Base-by-base conservation (phyloP, 768 basidiomycete genomes). In the Boletus tomentosulus region DNA sequence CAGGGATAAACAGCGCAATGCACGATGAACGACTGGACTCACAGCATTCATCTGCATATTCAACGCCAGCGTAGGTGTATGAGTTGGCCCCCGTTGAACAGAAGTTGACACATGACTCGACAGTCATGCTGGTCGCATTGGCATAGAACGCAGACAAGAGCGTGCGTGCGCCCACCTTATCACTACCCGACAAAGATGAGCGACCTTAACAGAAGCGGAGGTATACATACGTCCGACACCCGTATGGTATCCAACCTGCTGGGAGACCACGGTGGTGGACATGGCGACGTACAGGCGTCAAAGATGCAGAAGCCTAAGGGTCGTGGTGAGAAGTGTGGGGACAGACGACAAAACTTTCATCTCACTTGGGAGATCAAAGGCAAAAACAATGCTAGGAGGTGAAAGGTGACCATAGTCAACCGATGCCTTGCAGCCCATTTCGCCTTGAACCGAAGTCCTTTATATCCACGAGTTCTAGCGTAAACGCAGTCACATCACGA, bases 1-100 rank as follows among this genome's bases (percentile, higher is more conserved):
- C 28, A 7, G 13, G 15, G 31, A 31, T 62, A 12, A 58, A 35
- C 12, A 19, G 45, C 1, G 24, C 30, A 16, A 2, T 3, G 35
- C n/a, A 13, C 7, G 13, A 46, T 50, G 38, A 53, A 54, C 13
- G 25, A 27, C 41, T 15, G 5, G 42, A 62, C 79, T 55, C 66
- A 85, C 84, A 85, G 71, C 83, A 86, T 67, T 86, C 80, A 56
- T 78, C 73, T 19, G 30, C 27, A 27, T 76, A 89, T 68, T 90
- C 88, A n/a, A 83, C 76, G 15, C 89, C 89, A 16, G 88, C 86
- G 57, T 80, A 88, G 55, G 84, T 68, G 64, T 74, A 87, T 6
- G 49, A 31, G 30, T 31, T 31, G 30, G 8, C 16, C 2, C 62
- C 68, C 11, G 67, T 62, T 13, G 66, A 67, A 44, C 79, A 81